These are phyloP conservation scores for Skeletonema grethae DNA, from an alignment of 108 stramenopile genomes.

Conservation along the genomic window DNA sequence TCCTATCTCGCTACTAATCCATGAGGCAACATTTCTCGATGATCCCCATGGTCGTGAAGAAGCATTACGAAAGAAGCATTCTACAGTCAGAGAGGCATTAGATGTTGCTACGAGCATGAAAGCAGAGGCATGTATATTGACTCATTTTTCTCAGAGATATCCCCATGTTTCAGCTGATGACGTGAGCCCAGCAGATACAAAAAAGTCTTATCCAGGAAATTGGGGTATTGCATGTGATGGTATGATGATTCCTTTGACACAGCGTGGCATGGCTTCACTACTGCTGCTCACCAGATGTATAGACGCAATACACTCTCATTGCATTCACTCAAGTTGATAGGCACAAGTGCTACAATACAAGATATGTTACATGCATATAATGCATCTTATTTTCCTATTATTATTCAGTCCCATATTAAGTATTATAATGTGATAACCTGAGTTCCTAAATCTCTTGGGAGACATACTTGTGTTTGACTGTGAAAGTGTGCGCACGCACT, in stretches of 20 bases:
- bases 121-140: constrained; percentile 49
- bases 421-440: not conserved
- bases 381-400: not conserved
- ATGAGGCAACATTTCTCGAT: constrained; percentile 64
- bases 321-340: too few species aligned
- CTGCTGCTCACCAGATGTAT: constrained; percentile 30
- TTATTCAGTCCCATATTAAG: not conserved
- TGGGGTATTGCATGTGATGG: constrained; percentile 50
- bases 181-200: not conserved
- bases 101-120: constrained; percentile 41
- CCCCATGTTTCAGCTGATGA: constrained; percentile 38
- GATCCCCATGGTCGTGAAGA: constrained; percentile 36
- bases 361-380: not conserved
- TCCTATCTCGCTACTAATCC: constrained; percentile 45
- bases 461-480: not conserved
- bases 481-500: not conserved
- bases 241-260: constrained; percentile 47
- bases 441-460: not conserved
- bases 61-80: constrained; percentile 57
- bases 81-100: constrained; percentile 57
- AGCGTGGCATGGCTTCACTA: constrained; percentile 8
- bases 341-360: not conserved
- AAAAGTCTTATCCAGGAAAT: constrained; percentile 7
- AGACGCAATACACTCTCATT: constrained; percentile 12
- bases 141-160: constrained; percentile 74